Base-by-base conservation (phyloP, 306 rosid species). In the Myrica gale region DNA sequence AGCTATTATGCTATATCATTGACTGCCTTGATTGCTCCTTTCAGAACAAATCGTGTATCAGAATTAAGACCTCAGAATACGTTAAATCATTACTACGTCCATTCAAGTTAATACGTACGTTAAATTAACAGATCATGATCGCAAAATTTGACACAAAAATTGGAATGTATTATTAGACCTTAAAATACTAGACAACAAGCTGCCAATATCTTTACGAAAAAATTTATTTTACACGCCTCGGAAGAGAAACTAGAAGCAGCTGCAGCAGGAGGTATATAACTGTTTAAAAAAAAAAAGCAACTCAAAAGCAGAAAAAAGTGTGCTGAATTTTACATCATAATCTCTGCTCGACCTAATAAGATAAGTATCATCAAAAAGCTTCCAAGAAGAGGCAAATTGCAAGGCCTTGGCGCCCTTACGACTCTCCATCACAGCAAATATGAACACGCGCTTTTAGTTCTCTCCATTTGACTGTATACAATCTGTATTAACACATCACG, bases 391-490 rank as follows among this genome's bases (percentile, higher is more conserved):
- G 39, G 20, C 69, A 6, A 4, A 62, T 8, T 6, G 46, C 20
- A 62, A 62, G 46, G 13, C 4, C 13, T 13, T 37, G 1, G 46
- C 15, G 13, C n/a, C 32, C 75, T n/a, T 26, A 39, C 4, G 78
- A 56, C 69, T 66, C 48, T 65, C 56, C 56, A 19, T 56, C 65
- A 21, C 21, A 72, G 47, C 60, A 41, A 68, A 68, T 39, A 37
- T 2, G 50, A 53, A 48, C 75, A 11, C 3, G 52, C 57, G 12
- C 67, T 62, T 46, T 43, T 23, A 37, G 9, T 51, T 26, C 55
- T 37, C 58, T 55, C 53, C 54, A 26, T 65, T 43, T 5, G 13
- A 16, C 10, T n/a, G 74, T 44, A 32, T 39, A 11, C 13, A 20
- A 17, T 63, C 58, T 5, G 63, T 15, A 17, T 3, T 8, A 56